A percentile compares a stretch with the other conserved stretches of the same genome.
phyloP scores from a whole-genome alignment of 192 early-diverging fungal genomes.

The Rhizoclosmatium globosum region DNA sequence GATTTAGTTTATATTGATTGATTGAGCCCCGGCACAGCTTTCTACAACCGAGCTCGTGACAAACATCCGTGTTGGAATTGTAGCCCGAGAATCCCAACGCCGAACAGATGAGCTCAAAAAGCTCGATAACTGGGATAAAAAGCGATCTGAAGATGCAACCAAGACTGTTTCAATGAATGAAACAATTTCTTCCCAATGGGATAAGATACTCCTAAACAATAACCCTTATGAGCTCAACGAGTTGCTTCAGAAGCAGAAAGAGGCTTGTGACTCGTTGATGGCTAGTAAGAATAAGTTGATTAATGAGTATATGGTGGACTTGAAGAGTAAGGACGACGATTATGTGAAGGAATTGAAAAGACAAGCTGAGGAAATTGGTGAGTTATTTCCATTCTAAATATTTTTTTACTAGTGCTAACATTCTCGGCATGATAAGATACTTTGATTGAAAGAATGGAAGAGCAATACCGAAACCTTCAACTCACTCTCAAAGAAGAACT shows the following conservation, averaged over 20 bases:
- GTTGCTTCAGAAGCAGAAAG: constrained; percentile 54
- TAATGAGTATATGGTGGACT: constrained; percentile 58
- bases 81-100: constrained; percentile 52
- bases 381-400: background rate
- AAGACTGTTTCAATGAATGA: constrained; percentile 31
- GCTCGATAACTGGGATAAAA: constrained; percentile 51
- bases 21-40: background rate
- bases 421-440: constrained; percentile 41
- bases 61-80: constrained; percentile 54
- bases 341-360: constrained; percentile 69
- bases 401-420: background rate
- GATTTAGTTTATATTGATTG: background rate
- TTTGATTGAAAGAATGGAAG: constrained; percentile 64
- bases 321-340: constrained; percentile 67
- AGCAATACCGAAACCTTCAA: constrained; percentile 57
- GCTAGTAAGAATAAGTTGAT: constrained; percentile 60
- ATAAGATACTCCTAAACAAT: constrained; percentile 31
- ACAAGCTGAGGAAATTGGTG: constrained; percentile 70
- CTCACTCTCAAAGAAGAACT: constrained; percentile 58
- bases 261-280: constrained; percentile 53
- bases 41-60: constrained; percentile 53
- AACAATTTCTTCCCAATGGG: constrained; percentile 55
- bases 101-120: constrained; percentile 58
- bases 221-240: constrained; percentile 58
- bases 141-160: constrained; percentile 46